Conservation (phyloP, 2,329 filamentous ascomycete species). For the Phialocephala sp. region DNA sequence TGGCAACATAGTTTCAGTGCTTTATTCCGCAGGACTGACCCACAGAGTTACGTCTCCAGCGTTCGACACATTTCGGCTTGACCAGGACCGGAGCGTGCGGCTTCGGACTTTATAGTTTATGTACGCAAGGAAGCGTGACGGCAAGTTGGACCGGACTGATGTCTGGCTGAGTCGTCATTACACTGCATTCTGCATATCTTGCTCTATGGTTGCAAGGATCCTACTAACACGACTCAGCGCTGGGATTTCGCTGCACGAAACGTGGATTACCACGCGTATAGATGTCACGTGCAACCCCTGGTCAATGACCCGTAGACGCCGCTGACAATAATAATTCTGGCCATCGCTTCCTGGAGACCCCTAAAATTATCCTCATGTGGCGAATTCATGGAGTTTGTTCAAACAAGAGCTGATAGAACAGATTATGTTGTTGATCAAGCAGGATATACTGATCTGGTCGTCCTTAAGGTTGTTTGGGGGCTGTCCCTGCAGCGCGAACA, state of each 20-base stretch:
- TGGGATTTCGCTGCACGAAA: conserved; percentile 28
- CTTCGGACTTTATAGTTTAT: conserved; percentile 25
- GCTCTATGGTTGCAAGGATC: conserved; percentile 25
- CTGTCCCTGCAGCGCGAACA: conserved; percentile 30
- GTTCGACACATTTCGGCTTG: conserved; percentile 24
- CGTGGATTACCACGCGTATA: conserved; percentile 31
- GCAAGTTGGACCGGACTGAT: conserved; percentile 28
- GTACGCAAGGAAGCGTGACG: conserved; percentile 20
- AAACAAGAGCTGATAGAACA: conserved; percentile 28
- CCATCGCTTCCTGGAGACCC: conserved; percentile 25
- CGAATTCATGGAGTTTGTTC: conserved; percentile 30
- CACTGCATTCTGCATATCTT: conserved; percentile 25
- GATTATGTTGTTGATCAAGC: conserved; percentile 28
- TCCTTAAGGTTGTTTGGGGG: conserved; percentile 30
- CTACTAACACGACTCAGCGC: conserved; percentile 16
- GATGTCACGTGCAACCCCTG: not conserved
- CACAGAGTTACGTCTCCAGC: not conserved
- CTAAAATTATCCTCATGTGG: conserved; percentile 34
- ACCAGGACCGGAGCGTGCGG: conserved; percentile 26
- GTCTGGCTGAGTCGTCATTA: conserved; percentile 18
- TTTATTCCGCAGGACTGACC: not conserved
- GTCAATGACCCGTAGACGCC: not conserved
- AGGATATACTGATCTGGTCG: conserved; percentile 30
- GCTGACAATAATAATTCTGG: conserved; percentile 27
- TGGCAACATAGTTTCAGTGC: conserved; percentile 25